A percentile compares a stretch with the other conserved stretches of the same genome.
phyloP scores from a whole-genome alignment of 768 basidiomycete genomes.

The Austroboletus festivus region DNA sequence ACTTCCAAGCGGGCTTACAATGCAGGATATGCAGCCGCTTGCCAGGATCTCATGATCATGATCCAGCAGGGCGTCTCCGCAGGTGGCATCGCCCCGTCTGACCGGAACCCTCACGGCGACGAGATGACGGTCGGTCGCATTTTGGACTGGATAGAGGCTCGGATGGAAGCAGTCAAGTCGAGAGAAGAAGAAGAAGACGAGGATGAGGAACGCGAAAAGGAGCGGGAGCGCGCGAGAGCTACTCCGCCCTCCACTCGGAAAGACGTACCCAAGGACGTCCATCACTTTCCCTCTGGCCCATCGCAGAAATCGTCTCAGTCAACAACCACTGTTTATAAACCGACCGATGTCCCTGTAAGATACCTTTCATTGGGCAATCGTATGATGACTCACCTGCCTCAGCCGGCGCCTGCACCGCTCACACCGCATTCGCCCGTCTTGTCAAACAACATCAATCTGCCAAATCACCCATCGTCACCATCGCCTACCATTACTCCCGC shows the following conservation, averaged over 20 bases:
- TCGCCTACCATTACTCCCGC: conserved; percentile 28
- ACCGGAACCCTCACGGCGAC: conserved; percentile 44
- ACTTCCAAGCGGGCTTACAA: conserved; percentile 80
- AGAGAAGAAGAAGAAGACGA: conserved; percentile 82
- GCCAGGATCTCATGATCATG: conserved; percentile 76
- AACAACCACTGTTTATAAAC: conserved; percentile 14
- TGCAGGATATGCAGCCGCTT: conserved; percentile 75
- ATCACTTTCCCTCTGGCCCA: conserved; percentile 13
- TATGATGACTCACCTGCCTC: conserved; percentile 6
- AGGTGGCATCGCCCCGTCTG: conserved; percentile 41
- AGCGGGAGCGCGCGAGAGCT: conserved; percentile 39
- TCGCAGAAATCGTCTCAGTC: conserved; percentile 19
- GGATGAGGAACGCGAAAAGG: conserved; percentile 68
- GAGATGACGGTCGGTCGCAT: conserved; percentile 76
- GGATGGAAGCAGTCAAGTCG: conserved; percentile 70
- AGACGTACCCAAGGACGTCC: conserved; percentile 20
- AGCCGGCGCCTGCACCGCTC: conserved; percentile 24
- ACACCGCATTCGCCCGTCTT: conserved; percentile 33
- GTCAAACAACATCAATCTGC: conserved; percentile 14
- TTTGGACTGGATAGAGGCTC: conserved; percentile 83
- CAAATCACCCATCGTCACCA: conserved; percentile 20
- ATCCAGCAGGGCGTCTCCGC: conserved; percentile 80
- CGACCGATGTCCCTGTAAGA: conserved; percentile 31
- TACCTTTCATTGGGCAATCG: conserved; percentile 1
- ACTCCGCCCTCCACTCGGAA: conserved; percentile 19